Evolutionary conservation across 192 early-diverging fungal species (phyloP), one percentile per base, ranked within the genome.

Genomic region (Geranomyces variabilis): DNA sequence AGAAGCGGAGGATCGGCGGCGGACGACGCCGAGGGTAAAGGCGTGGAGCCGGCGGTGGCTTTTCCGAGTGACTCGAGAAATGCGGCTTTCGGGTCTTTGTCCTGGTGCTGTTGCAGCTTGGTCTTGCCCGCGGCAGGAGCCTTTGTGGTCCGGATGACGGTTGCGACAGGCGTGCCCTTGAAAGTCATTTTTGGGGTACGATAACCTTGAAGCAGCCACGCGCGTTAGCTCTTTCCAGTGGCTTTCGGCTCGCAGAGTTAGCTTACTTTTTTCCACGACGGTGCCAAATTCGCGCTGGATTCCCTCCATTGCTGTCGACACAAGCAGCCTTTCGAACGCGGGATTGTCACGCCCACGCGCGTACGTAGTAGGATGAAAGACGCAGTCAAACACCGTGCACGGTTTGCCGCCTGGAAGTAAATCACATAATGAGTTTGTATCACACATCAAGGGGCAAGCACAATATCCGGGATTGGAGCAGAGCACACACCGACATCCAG

Each of bases 351-450:
- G 31, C 17, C 70, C 76, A 45, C 64, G 34, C 59, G 72, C 70
- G 17, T 81, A 74, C 14, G 84, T 84, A 15, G 60, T 75, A 49
- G 86, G 84, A 78, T 85, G 81, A 61, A 87, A 83, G 13, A 87
- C 80, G 67, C 80, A 85, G 62, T 87, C 86, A 63, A 85, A 87
- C 0, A 87, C 85, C 7, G 70, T 70, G 58, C 81, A 83, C 44
- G 58, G 19, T 33, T 79, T 76, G 26, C 70, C 66, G 19, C 69
- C 84, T 85, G n/a, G n/a, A n/a, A n/a, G n/a, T n/a, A n/a, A n/a
- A n/a, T n/a, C n/a, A n/a, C n/a, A 53, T 15, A 17, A 41, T 41
- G 36, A 41, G 36, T 41, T 41, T 3, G 46, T 30, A 56, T 29
- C n/a, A 48, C 17, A 30, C 22, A 46, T 24, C 13, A 55, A 36